Base-by-base conservation (phyloP, 768 basidiomycete genomes). In the Tephrocybe sp. region DNA sequence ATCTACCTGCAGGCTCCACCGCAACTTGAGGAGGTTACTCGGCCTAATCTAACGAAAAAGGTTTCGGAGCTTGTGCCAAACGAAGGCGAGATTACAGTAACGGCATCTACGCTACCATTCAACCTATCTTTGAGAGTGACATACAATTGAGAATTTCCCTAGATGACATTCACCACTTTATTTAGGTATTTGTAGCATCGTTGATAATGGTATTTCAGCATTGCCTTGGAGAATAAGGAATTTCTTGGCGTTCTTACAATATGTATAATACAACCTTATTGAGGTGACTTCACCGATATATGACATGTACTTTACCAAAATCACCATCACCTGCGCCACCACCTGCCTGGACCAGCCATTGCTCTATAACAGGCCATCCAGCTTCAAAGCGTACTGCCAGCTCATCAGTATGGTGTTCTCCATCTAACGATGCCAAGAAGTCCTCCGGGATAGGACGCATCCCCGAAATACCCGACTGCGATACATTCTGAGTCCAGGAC, bases 1-100 rank as follows among this genome's bases (percentile, higher is more conserved):
- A 84, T 98, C 31, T 99, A 97, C 75, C 83, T 94, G 65, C 92
- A 96, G 66, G 90, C 91, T 1, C 96, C 97, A 7, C 90, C 92
- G 4, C 91, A 92, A 62, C 78, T 99, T 12, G 92, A 97, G 65
- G 74, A 83, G 63, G 84, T 84, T 6, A 98, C 94, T 7, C 82
- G 92, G n/a, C 86, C 88, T 4, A 98, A 99, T 66, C 75, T 99
- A 41, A 79, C 85, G 63, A 95, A 90, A 77, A 86, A 79, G 59
- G 80, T 98, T 0, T 81, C 78, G 1, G 95, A 98, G 55, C 71
- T 99, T 11, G 79, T 98, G 18, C 70, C 73, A 22, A 74, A 82
- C 15, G 89, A 86, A 1, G 90, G 85, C 18, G 89, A 92, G 57
- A 71, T 98, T 38, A 83, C 83, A 4, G 91, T 99, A 15, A 98